Base-by-base conservation (phyloP, 352 stramenopile genomes). In the Pythium volutum region DNA sequence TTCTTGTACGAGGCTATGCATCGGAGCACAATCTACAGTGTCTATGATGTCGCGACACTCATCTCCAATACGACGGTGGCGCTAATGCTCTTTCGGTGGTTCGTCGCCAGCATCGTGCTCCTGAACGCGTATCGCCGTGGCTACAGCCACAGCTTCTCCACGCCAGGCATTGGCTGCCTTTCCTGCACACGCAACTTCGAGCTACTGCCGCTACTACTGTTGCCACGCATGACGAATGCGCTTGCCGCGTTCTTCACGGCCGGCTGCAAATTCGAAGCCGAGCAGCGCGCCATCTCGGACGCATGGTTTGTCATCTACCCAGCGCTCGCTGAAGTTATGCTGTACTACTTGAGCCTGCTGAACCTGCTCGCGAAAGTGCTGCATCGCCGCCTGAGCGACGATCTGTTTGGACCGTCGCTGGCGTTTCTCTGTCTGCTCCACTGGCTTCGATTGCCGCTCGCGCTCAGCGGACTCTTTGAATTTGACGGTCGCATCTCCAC, bases 301-400 rank as follows among this genome's bases (percentile, higher is more conserved):
- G 66, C 68, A 4, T 84, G 75, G 75, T 82, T 76, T 49, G 64
- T 72, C n/a, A 70, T 85, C 15, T 87, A 84, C 45, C 73, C 71
- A 0, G 59, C 61, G 2, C 66, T 85, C 25, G 54, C 46, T 14
- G 77, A 87, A 55, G 55, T 79, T 14, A 63, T 71, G 20, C 55
- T 85, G 2, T 67, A 80, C 18, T 77, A 69, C 34, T 87, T 72
- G 66, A 82, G 75, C 22, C 25, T 85, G 33, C 65, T 87, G 47
- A 84, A 87, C 55, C 62, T 80, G 18, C 16, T 70, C 6, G 68
- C 71, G 18, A 83, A 81, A 36, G 49, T 81, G 8, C 45, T 62
- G 12, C 62, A 69, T 25, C 66, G 65, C 0, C 75, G 75, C 4
- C 64, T 84, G 23, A 69, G 57, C 25, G 74, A 85, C 18, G 61